These are phyloP conservation scores for Ceratocystis huliohia DNA, from an alignment of 2,329 filamentous ascomycete genomes.

Conservation along the genomic window DNA sequence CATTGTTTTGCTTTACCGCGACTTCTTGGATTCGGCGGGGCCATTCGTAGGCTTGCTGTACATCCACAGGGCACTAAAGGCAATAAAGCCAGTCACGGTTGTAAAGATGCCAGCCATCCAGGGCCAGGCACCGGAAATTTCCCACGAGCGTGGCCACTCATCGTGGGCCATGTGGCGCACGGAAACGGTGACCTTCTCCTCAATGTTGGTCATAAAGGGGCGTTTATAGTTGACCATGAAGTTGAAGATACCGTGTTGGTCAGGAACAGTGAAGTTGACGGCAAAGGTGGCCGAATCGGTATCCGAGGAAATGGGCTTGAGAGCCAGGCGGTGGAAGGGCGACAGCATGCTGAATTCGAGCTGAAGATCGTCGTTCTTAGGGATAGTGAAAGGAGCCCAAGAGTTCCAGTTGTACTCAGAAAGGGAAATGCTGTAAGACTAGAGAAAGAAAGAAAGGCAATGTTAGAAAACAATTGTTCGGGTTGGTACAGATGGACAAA, in stretches of 20 bases:
- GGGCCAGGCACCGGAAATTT: conserved; percentile 82
- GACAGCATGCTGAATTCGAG: conserved; percentile 99
- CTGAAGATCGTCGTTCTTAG: conserved; percentile 62
- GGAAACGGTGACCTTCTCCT: conserved; percentile 90
- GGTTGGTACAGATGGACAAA: neutral
- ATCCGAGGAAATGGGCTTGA: conserved; percentile 46
- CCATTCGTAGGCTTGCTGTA: conserved; percentile 43
- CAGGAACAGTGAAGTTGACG: conserved; percentile 67
- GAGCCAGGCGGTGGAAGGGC: conserved; percentile 79
- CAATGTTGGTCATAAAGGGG: conserved; percentile 75
- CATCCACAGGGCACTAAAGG: conserved; percentile 79
- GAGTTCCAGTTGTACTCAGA: conserved; percentile 70
- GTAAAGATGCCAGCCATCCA: conserved; percentile 83
- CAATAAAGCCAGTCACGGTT: conserved; percentile 72
- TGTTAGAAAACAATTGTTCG: neutral
- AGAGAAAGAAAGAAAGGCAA: neutral
- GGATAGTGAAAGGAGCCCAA: conserved; percentile 60
- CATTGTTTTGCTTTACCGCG: conserved; percentile 28
- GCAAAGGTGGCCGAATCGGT: conserved; percentile 60
- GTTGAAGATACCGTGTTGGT: conserved; percentile 98
- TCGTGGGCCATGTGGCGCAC: conserved; percentile 95
- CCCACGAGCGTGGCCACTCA: conserved; percentile 85
- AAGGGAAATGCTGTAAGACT: conserved; percentile 79
- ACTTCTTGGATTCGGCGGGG: conserved; percentile 34
- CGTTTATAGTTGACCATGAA: conserved; percentile 96